Evolutionary conservation across 257 asterid species (phyloP).

Genomic region (Lycium barbarum): DNA sequence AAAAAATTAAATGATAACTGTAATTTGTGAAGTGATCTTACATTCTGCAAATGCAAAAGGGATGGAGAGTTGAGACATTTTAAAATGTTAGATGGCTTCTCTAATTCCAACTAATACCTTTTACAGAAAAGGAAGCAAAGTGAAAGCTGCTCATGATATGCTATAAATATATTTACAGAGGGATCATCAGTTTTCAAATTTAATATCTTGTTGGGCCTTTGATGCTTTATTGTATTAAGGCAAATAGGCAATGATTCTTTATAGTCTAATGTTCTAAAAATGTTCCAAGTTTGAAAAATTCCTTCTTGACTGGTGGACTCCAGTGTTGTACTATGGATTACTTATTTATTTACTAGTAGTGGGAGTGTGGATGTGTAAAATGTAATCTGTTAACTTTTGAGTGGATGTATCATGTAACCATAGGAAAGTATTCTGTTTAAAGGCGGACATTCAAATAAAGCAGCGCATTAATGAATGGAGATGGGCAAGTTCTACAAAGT

Average conservation of each 20-base stretch:
- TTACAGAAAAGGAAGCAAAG: not conserved
- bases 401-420: not conserved
- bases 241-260: not conserved
- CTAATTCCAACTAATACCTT: not conserved
- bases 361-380: not conserved
- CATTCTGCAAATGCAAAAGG: conserved; percentile 14
- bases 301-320: not conserved
- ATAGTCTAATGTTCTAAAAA: not conserved
- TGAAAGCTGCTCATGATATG: not conserved
- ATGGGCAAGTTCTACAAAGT: too few species aligned
- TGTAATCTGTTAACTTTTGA: not conserved
- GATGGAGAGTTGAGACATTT: not conserved
- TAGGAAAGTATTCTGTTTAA: not conserved
- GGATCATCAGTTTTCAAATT: not conserved
- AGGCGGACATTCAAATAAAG: not conserved
- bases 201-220: not conserved
- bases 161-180: not conserved
- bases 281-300: not conserved
- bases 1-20: not conserved
- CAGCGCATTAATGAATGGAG: not conserved
- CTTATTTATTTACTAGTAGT: not conserved
- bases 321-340: not conserved
- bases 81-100: conserved; percentile 6
- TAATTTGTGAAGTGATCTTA: conserved; percentile 1
- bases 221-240: not conserved